phyloP scores from a whole-genome alignment of 306 rosid genomes.

The Dryas drummondii region DNA sequence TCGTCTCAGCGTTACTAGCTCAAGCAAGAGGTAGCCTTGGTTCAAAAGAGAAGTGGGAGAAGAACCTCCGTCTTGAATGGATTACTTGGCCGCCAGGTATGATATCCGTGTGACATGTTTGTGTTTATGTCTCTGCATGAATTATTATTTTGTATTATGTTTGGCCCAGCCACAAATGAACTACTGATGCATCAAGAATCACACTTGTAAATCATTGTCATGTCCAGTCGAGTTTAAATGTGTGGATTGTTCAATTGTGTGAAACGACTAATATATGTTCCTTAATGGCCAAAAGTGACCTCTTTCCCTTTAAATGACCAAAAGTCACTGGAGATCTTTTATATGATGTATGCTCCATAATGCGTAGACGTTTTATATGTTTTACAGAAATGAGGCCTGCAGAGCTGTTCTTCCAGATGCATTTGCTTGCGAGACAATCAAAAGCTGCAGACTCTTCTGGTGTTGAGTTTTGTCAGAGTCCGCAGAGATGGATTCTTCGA shows the following conservation, averaged over 20 bases:
- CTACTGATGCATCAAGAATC: not conserved
- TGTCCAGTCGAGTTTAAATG: not conserved
- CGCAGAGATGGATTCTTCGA: slow-evolving; percentile 72
- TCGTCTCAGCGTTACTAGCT: slow-evolving; percentile 62
- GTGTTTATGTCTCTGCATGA: not conserved
- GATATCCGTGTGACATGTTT: slow-evolving; percentile 26
- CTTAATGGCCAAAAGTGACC: not conserved
- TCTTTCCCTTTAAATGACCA: not conserved
- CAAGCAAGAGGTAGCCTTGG: slow-evolving; percentile 92
- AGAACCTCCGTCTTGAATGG: slow-evolving; percentile 75
- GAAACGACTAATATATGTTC: not conserved
- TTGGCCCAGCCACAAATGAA: not conserved
- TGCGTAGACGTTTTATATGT: slow-evolving; percentile 7
- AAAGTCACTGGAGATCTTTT: not conserved
- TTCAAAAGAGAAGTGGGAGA: slow-evolving; percentile 76
- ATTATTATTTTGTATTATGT: not conserved
- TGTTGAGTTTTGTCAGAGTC: slow-evolving; percentile 52
- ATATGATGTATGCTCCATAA: not conserved
- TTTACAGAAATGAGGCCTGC: slow-evolving; percentile 71
- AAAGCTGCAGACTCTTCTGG: slow-evolving; percentile 36
- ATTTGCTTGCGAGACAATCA: slow-evolving; percentile 63
- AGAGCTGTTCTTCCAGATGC: slow-evolving; percentile 88
- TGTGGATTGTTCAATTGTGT: not conserved
- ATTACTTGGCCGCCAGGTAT: slow-evolving; percentile 87
- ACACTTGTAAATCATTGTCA: not conserved